Base-by-base conservation (phyloP, 208 protist species). In the Kentomonas sorsogonicus region DNA sequence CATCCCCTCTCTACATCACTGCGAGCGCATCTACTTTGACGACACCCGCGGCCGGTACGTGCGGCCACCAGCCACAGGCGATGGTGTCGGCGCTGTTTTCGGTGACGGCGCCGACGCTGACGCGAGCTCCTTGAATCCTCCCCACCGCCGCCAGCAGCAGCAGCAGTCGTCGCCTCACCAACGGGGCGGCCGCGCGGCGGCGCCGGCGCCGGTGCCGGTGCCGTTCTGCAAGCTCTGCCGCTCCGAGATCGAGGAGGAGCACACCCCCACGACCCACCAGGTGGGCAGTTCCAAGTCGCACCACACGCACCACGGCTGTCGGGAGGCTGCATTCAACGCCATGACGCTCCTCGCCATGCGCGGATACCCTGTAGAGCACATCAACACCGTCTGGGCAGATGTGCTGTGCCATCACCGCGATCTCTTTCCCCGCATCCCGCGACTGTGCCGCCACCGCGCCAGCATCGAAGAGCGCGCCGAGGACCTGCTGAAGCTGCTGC, bases 291-390 rank as follows among this genome's bases (percentile, higher is more conserved):
- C 68, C 41, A 63, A 68, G 4, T 59, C 72, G 29, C 77, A 54
- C 52, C 73, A 79, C 52, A 59, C 65, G 23, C 72, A 71, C 60
- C 88, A 94, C 70, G 43, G 44, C 16, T 82, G 69, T 47, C 83
- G 84, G 18, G 84, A 94, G 57, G 66, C 89, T 0, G 69, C 74
- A 4, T 60, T 94, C 2, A 79, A 94, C 57, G 68, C 53, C 29
- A 18, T 89, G 44, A 67, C 79, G 1, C 53, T 94, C 22, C 58
- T 94, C 18, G 56, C 57, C 2, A 62, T 79, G 31, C 81, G 83
- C 5, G 88, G 88, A 9, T 92, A 89, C 64, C 74, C 81, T 2
- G 71, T 94, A 29, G 83, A 93, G 52, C 43, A 80, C 43, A 74
- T 89, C 18, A 63, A 69, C 30, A 46, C 60, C 13, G 77, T 87